Evolutionary conservation across 2,329 filamentous ascomycete species (phyloP).

Genomic region (Colletotrichum horii): DNA sequence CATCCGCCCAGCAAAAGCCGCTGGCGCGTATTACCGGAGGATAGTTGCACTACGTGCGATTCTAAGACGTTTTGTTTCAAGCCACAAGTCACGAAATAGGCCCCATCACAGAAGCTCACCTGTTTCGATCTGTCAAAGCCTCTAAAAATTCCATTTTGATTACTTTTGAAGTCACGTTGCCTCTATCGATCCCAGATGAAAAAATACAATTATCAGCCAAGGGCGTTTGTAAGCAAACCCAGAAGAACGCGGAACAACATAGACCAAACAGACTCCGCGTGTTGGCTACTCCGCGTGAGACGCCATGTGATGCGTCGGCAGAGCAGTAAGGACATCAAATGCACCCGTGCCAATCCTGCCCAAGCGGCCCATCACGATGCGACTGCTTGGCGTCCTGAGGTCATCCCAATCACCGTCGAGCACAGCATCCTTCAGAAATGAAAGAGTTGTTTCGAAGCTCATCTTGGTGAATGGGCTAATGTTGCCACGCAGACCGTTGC

Average conservation of each 20-base stretch:
- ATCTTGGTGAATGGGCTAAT: slow-evolving; percentile 96
- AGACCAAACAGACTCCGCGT: neutral
- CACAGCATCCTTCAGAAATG: slow-evolving; percentile 91
- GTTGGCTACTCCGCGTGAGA: slow-evolving; percentile 8
- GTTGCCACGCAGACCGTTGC: slow-evolving; percentile 84
- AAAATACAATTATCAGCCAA: slow-evolving; percentile 14
- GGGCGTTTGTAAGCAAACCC: neutral
- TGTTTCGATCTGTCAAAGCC: neutral
- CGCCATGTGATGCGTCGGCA: slow-evolving; percentile 55
- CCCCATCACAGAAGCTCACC: neutral
- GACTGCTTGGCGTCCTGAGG: slow-evolving; percentile 80
- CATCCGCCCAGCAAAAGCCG: neutral
- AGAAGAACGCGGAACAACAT: neutral
- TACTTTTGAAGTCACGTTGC: slow-evolving; percentile 10
- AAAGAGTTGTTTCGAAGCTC: slow-evolving; percentile 97
- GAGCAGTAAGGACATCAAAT: slow-evolving; percentile 81
- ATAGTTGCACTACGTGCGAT: neutral
- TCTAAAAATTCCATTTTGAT: neutral
- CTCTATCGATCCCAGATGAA: slow-evolving; percentile 9
- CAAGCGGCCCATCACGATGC: slow-evolving; percentile 86
- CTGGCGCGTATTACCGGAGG: neutral
- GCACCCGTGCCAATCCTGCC: slow-evolving; percentile 87
- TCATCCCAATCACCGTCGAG: slow-evolving; percentile 91
- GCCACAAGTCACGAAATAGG: neutral
- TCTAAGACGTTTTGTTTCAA: neutral